Percentiles rank a stretch among this genome's conserved stretches.
Evolutionary conservation across 371 early-diverging fungal species (phyloP).

Genomic region (Nematocida minor): DNA sequence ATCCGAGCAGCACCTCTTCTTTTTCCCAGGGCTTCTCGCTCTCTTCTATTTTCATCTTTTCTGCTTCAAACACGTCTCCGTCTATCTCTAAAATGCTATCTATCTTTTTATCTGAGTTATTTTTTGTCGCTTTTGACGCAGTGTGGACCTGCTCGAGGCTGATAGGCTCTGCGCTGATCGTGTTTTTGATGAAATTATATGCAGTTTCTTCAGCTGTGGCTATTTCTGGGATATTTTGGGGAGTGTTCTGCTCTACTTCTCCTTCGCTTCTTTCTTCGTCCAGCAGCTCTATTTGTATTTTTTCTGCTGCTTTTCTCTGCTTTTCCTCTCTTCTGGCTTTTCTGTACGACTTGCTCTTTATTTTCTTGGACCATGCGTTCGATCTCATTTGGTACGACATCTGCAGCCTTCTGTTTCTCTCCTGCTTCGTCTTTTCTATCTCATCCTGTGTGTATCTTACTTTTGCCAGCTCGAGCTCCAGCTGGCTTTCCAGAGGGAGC

Average conservation of each 20-base stretch:
- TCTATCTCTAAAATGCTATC: constrained; percentile 34
- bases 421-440: constrained; percentile 19
- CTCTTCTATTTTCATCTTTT: constrained; percentile 50
- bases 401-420: constrained; percentile 42
- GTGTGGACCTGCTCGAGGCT: not conserved
- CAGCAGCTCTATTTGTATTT: not conserved
- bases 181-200: not conserved
- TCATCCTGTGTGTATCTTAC: constrained; percentile 23
- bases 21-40: constrained; percentile 53
- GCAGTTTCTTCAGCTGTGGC: constrained; percentile 1
- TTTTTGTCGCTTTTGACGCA: not conserved
- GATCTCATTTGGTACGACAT: constrained; percentile 52
- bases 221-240: no score
- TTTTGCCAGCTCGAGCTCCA: constrained; percentile 49
- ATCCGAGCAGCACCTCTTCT: constrained; percentile 62
- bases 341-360: constrained; percentile 63
- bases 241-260: not conserved
- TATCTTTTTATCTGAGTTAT: constrained; percentile 19
- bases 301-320: constrained; percentile 4
- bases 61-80: constrained; percentile 57
- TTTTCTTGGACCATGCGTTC: constrained; percentile 60
- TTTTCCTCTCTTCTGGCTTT: constrained; percentile 46
- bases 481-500: constrained; percentile 28
- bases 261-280: not conserved
- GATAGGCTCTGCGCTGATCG: not conserved